These are phyloP conservation scores for Alternaria arborescens DNA, from an alignment of 2,329 filamentous ascomycete genomes.

Conservation along the genomic window DNA sequence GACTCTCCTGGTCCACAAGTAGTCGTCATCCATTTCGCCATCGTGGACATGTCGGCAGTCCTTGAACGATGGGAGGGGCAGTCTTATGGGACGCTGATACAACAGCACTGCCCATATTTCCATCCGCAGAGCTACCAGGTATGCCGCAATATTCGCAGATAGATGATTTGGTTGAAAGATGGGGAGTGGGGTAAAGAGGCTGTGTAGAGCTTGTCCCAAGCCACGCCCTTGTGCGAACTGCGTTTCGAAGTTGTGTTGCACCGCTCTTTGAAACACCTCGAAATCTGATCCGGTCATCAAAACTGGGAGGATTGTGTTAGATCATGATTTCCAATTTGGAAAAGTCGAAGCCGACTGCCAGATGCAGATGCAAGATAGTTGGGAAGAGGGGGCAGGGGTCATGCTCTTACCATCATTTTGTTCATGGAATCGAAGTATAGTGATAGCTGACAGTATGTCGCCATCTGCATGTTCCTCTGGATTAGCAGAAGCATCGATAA, in stretches of 20 bases:
- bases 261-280: neutral
- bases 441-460: too few species aligned
- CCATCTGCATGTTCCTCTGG: neutral
- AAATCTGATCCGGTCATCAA: conserved; percentile 2
- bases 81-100: neutral
- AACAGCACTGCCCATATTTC: neutral
- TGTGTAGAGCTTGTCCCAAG: neutral
- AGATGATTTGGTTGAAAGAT: neutral
- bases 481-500: neutral
- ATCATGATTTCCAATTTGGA: too few species aligned
- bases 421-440: too few species aligned
- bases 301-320: neutral
- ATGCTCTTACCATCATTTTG: too few species aligned
- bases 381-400: too few species aligned
- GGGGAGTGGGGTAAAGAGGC: neutral
- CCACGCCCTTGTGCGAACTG: conserved; percentile 1
- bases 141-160: neutral
- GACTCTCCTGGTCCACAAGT: neutral
- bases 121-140: neutral
- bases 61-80: conserved; percentile 1
- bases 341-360: too few species aligned
- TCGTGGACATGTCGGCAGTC: neutral
- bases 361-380: too few species aligned
- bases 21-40: neutral
- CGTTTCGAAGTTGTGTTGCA: conserved; percentile 1